These are phyloP conservation scores for Neonectria coccinea DNA, from an alignment of 2,329 filamentous ascomycete species.

Conservation along the genomic window DNA sequence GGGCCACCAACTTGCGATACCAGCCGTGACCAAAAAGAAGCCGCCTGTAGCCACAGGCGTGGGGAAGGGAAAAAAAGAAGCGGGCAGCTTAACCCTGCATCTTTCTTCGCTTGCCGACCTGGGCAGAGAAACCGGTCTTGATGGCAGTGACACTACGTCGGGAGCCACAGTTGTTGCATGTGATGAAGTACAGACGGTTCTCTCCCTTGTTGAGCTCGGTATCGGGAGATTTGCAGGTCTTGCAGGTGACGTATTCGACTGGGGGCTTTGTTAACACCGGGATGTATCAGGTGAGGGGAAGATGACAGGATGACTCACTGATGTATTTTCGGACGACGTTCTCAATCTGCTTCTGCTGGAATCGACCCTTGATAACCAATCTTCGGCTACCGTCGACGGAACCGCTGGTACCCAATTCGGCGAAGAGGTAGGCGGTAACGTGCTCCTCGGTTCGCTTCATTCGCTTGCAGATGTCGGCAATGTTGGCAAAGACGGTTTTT, in stretches of 20 bases:
- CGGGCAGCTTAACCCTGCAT: conserved; percentile 76
- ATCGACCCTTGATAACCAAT: conserved; percentile 98
- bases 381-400: conserved; percentile 93
- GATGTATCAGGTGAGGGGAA: background rate
- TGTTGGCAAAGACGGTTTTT: conserved; percentile 99
- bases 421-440: conserved; percentile 96
- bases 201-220: conserved; percentile 98
- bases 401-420: conserved; percentile 96
- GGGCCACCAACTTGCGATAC: conserved; percentile 15
- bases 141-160: conserved; percentile 94
- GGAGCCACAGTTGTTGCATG: conserved; percentile 85
- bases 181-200: conserved; percentile 99
- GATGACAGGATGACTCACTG: conserved; percentile 66
- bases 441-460: conserved; percentile 99
- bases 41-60: conserved; percentile 23
- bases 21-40: conserved; percentile 26
- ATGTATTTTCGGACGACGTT: conserved; percentile 97
- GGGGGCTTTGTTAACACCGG: conserved; percentile 46
- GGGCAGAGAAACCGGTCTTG: conserved; percentile 99
- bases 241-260: conserved; percentile 99
- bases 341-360: conserved; percentile 99
- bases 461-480: conserved; percentile 97
- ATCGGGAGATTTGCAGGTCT: conserved; percentile 94
- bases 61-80: conserved; percentile 17
- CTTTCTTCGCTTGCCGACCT: conserved; percentile 98